Base-by-base conservation (phyloP, 2,329 filamentous ascomycete species). In the Xylariaceae sp. region DNA sequence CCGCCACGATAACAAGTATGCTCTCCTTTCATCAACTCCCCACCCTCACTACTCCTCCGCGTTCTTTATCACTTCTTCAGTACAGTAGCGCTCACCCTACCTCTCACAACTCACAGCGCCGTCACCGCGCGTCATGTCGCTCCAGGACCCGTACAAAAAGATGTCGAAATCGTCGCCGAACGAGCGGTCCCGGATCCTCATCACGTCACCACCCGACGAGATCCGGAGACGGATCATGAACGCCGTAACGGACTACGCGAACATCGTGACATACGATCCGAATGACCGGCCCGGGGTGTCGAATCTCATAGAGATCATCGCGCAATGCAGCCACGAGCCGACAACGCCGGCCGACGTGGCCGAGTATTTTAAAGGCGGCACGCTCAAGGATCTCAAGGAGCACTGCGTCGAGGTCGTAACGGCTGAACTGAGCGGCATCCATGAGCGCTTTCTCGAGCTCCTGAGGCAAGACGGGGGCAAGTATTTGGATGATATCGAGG, bases 161-260 rank as follows among this genome's bases (percentile, higher is more conserved):
- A 99, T 99, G 94, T 96, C 91, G 52, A 99, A 99, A 72, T 96
- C 91, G 0, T 80, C 90, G 63, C 67, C 78, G 0, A 82, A 88
- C 61, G 77, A 80, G 2, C 81, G 80, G 47, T 95, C 90, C 7
- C 81, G 90, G 16, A 95, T 99, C 62, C 74, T 94, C 12, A 83
- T 99, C 56, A 95, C 87, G 1, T 89, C 96, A 63, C 71, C 76
- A 0, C 73, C 80, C 0, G 72, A 80, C 0, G 74, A 78, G 2
- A 92, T 97, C 57, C 71, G 73, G 18, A 71, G 72, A 44, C 96
- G 95, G 68, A 75, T 97, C 59, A 83, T 77, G 60, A 71, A 74
- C 6, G 89, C 94, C 7, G 68, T 90, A 30, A 97, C 94, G 1
- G 94, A 99, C 70, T 86, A 82, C 0, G 60, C 71, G 0, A 77